Evolutionary conservation across 2,329 filamentous ascomycete species (phyloP).

Genomic region (Diaporthe citriasiana): DNA sequence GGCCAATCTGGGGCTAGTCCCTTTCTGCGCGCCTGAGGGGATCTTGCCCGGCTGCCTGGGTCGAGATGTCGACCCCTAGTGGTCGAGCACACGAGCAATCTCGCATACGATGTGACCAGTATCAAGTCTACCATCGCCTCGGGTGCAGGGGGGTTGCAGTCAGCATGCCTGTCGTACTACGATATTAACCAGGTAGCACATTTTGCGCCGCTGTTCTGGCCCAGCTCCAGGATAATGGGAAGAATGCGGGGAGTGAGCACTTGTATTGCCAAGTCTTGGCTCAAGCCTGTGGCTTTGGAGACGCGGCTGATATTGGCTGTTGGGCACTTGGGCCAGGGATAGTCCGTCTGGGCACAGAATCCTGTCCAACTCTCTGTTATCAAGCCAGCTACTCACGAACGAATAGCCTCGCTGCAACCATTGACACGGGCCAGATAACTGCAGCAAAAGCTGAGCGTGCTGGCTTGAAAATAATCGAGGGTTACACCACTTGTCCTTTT

Average conservation of each 20-base stretch:
- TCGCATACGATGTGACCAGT: constrained; percentile 33
- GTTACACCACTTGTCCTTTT: constrained; percentile 5
- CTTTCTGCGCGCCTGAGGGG: background rate
- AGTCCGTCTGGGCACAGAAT: constrained; percentile 26
- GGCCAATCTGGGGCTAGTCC: constrained; percentile 5
- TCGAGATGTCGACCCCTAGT: background rate
- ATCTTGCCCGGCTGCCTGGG: background rate
- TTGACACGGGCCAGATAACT: background rate
- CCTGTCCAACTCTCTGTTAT: constrained; percentile 29
- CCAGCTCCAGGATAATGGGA: constrained; percentile 10
- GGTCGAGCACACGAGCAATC: constrained; percentile 6
- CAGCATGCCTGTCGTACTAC: constrained; percentile 6
- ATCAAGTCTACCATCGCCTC: constrained; percentile 10
- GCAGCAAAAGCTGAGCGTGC: background rate
- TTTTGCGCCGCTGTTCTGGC: constrained; percentile 22
- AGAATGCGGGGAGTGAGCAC: constrained; percentile 34
- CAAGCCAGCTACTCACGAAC: constrained; percentile 11
- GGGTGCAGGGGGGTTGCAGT: constrained; percentile 23
- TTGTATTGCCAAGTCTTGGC: constrained; percentile 31
- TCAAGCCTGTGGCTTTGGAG: constrained; percentile 25
- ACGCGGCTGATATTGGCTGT: constrained; percentile 30
- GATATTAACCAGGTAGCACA: background rate
- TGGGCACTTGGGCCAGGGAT: background rate
- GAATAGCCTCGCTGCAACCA: background rate
- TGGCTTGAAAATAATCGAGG: background rate